Evolutionary conservation across 345 rosid species (phyloP).

Genomic region (Sisymbrium irio): DNA sequence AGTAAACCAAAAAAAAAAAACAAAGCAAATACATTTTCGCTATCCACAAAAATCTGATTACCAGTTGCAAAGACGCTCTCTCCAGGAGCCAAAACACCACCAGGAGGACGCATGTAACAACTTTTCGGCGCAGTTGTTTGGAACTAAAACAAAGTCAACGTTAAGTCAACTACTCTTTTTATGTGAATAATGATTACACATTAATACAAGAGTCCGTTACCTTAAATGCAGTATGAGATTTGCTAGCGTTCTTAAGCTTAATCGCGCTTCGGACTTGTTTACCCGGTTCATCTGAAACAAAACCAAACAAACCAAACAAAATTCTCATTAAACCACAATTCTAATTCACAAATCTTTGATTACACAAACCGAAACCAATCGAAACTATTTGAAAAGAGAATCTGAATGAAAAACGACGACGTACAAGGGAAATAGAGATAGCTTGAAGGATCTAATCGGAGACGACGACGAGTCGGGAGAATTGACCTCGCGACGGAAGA

Average conservation of each 20-base stretch:
- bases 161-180: background rate
- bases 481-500: slow-evolving; percentile 86
- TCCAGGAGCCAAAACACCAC: slow-evolving; percentile 90
- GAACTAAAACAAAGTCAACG: slow-evolving; percentile 47
- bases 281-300: slow-evolving; percentile 78
- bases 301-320: background rate
- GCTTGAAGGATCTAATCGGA: slow-evolving; percentile 84
- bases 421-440: slow-evolving; percentile 83
- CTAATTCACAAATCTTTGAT: no score
- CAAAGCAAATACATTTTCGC: background rate
- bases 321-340: background rate
- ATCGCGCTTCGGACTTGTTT: slow-evolving; percentile 88
- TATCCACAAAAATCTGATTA: slow-evolving; percentile 29
- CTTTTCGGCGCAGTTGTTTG: slow-evolving; percentile 99
- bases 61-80: slow-evolving; percentile 88
- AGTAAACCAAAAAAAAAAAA: no score
- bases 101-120: slow-evolving; percentile 99
- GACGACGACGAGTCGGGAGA: slow-evolving; percentile 80
- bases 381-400: background rate
- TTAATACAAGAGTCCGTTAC: slow-evolving; percentile 34
- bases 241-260: slow-evolving; percentile 80
- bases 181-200: background rate
- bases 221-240: slow-evolving; percentile 93
- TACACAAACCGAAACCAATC: no score
- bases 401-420: slow-evolving; percentile 1